A percentile compares a stretch with the other conserved stretches of the same genome.
These are phyloP conservation scores for Rhizoctonia solani DNA, from an alignment of 1,284 basidiomycete genomes.

Conservation along the genomic window DNA sequence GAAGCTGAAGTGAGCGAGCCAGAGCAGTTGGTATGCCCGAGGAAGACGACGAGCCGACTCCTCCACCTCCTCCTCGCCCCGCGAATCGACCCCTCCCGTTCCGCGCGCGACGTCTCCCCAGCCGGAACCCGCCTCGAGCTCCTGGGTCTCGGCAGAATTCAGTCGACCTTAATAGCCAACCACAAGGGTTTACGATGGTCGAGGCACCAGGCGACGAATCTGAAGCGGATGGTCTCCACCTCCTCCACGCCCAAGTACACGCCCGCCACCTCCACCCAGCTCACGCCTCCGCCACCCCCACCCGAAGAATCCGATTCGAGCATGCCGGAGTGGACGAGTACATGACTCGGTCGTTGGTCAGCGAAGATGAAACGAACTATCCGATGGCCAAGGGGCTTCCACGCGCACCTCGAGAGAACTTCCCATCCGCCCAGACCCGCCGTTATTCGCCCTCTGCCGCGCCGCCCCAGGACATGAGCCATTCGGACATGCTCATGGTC, in stretches of 20 bases:
- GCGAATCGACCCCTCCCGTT: slow-evolving; percentile 25
- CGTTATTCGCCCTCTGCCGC: slow-evolving; percentile 12
- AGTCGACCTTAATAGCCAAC: not conserved
- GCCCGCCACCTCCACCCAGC: slow-evolving; percentile 47
- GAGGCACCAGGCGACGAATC: slow-evolving; percentile 52
- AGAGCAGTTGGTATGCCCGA: slow-evolving; percentile 65
- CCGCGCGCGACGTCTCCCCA: slow-evolving; percentile 16
- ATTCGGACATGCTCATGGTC: slow-evolving; percentile 64
- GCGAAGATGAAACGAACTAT: slow-evolving; percentile 35
- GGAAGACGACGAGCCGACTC: slow-evolving; percentile 51
- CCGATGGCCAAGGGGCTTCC: not conserved
- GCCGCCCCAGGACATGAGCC: slow-evolving; percentile 37
- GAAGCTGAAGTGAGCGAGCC: slow-evolving; percentile 70
- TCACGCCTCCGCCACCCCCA: slow-evolving; percentile 7
- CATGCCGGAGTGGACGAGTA: slow-evolving; percentile 27
- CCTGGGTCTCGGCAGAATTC: slow-evolving; percentile 5
- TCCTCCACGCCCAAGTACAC: slow-evolving; percentile 51
- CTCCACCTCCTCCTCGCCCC: slow-evolving; percentile 50
- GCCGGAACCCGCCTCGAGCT: slow-evolving; percentile 8
- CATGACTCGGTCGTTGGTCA: slow-evolving; percentile 17
- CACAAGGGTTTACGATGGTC: slow-evolving; percentile 60
- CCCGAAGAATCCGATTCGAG: slow-evolving; percentile 22
- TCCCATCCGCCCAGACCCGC: slow-evolving; percentile 13
- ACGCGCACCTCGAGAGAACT: slow-evolving; percentile 2
- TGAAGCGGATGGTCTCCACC: slow-evolving; percentile 46